Evolutionary conservation across 371 early-diverging fungal genomes (phyloP).

Genomic region (Mortierella sp.): DNA sequence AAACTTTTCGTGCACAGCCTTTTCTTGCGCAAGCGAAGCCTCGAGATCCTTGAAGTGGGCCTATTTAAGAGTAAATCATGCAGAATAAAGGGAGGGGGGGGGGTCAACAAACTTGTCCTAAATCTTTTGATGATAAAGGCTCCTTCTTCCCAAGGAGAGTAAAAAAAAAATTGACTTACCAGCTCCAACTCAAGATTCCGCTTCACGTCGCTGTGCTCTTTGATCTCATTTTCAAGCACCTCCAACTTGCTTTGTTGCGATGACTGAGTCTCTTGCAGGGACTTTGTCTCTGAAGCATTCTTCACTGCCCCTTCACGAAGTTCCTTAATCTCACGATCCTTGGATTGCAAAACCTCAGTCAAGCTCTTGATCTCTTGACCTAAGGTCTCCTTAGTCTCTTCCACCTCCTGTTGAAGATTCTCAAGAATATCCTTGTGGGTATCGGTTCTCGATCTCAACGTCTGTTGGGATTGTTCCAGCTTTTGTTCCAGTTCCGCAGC

Average conservation of each 20-base stretch:
- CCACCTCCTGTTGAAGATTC: conserved; percentile 60
- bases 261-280: conserved; percentile 11
- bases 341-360: conserved; percentile 54
- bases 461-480: conserved; percentile 49
- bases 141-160: too few relatives aligned
- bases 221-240: conserved; percentile 21
- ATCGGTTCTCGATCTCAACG: conserved; percentile 57
- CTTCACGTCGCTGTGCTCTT: conserved; percentile 32
- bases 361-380: conserved; percentile 52
- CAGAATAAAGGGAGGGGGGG: conserved; percentile 7
- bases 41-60: conserved; percentile 38
- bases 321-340: conserved; percentile 60
- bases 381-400: conserved; percentile 55
- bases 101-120: too few relatives aligned
- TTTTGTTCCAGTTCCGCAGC: conserved; percentile 35
- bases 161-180: conserved; percentile 19
- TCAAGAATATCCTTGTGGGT: conserved; percentile 55
- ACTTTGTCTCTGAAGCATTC: conserved; percentile 12
- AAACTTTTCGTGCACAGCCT: conserved; percentile 47
- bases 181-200: conserved; percentile 41
- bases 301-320: conserved; percentile 14
- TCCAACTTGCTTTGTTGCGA: conserved; percentile 27
- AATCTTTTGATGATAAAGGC: too few relatives aligned
- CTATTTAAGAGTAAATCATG: too few relatives aligned
- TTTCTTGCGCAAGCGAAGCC: conserved; percentile 23